These are phyloP conservation scores for Syzygium jambos DNA, from an alignment of 345 rosid species.

Conservation along the genomic window DNA sequence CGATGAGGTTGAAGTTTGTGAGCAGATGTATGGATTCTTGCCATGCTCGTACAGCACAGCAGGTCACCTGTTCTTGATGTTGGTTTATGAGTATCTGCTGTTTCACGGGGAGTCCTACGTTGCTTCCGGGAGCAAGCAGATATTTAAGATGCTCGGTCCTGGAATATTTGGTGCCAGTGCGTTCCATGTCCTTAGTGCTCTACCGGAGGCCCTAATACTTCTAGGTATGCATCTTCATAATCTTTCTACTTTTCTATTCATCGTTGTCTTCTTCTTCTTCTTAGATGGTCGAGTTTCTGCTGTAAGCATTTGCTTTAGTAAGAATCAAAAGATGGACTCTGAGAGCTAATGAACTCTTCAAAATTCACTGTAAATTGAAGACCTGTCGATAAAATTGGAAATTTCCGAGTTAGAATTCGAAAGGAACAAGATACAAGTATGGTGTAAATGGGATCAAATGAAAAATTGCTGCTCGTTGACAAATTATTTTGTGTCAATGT, in stretches of 20 bases:
- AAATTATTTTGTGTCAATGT: background rate
- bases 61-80: slow-evolving; percentile 14
- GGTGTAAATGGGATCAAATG: background rate
- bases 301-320: background rate
- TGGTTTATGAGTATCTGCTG: slow-evolving; percentile 20
- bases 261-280: background rate
- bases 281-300: background rate
- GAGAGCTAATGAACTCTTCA: background rate
- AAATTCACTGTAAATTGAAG: background rate
- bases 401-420: background rate
- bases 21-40: slow-evolving; percentile 20
- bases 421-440: background rate
- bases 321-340: background rate
- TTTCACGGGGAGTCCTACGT: slow-evolving; percentile 20
- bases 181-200: slow-evolving; percentile 17
- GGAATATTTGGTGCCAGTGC: slow-evolving; percentile 18
- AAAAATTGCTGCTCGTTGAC: background rate
- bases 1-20: background rate
- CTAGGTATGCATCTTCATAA: slow-evolving; percentile 1
- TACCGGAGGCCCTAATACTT: slow-evolving; percentile 15
- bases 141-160: slow-evolving; percentile 22
- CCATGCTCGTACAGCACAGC: slow-evolving; percentile 15
- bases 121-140: slow-evolving; percentile 12
- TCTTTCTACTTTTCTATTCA: background rate
- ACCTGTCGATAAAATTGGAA: background rate